Conservation (phyloP, 2,329 filamentous ascomycete genomes). For the Calonectria honghensis region DNA sequence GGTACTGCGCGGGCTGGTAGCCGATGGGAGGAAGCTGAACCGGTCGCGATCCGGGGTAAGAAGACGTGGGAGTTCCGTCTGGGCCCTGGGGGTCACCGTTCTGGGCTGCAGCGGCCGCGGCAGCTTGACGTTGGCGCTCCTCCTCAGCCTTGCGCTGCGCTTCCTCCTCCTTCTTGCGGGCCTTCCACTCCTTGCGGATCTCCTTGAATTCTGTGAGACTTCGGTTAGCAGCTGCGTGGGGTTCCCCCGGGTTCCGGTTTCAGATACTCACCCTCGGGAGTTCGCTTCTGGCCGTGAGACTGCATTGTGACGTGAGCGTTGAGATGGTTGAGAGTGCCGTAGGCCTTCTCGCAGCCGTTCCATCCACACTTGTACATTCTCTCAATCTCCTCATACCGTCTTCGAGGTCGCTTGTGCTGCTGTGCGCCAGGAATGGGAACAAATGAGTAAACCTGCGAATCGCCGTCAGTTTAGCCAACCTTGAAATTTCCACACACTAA, state of each 20-base stretch:
- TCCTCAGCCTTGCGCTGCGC: slow-evolving; percentile 92
- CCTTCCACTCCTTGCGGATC: slow-evolving; percentile 99
- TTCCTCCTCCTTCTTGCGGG: slow-evolving; percentile 99
- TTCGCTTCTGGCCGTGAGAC: slow-evolving; percentile 94
- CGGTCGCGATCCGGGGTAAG: slow-evolving; percentile 73
- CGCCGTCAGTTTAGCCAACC: neutral
- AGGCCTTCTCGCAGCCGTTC: slow-evolving; percentile 99
- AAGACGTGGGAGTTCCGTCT: slow-evolving; percentile 68
- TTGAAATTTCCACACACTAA: neutral
- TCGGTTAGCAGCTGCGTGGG: slow-evolving; percentile 50
- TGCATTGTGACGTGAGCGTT: slow-evolving; percentile 99
- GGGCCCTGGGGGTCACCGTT: slow-evolving; percentile 69
- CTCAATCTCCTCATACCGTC: slow-evolving; percentile 98
- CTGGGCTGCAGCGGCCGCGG: slow-evolving; percentile 73
- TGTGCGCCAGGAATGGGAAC: slow-evolving; percentile 97
- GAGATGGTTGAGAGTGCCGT: slow-evolving; percentile 96
- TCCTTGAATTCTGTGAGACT: slow-evolving; percentile 93
- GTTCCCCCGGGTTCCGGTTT: neutral
- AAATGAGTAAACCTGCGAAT: slow-evolving; percentile 90
- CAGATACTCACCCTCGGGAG: slow-evolving; percentile 89
- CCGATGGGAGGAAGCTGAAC: slow-evolving; percentile 85
- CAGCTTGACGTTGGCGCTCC: slow-evolving; percentile 79
- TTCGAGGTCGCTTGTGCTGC: slow-evolving; percentile 95
- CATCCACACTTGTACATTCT: slow-evolving; percentile 99
- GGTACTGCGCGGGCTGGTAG: slow-evolving; percentile 81